Conservation (phyloP, 495 filamentous ascomycete genomes). For the Astrothelium subdiscretum region DNA sequence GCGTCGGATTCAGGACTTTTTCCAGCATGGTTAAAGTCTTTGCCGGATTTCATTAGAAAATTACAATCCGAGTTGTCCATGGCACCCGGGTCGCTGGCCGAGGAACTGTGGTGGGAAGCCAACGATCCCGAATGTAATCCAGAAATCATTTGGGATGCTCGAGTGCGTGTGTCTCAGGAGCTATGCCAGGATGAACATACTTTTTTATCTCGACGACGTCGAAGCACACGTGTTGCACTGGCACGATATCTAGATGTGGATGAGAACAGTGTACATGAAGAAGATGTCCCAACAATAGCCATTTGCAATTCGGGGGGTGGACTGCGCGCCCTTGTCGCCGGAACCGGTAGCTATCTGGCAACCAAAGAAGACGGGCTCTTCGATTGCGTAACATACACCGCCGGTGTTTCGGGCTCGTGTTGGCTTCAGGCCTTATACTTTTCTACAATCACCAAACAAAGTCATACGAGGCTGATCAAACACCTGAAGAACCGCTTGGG, state of each 20-base stretch:
- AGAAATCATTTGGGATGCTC: conserved; percentile 68
- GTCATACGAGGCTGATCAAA: conserved; percentile 55
- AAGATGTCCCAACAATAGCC: conserved; percentile 86
- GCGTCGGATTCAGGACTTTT: conserved; percentile 19
- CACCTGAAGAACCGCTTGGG: conserved; percentile 78
- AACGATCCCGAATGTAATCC: conserved; percentile 72
- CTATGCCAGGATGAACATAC: conserved; percentile 73
- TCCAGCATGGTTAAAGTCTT: conserved; percentile 66
- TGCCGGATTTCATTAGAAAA: conserved; percentile 71
- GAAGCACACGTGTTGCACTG: conserved; percentile 54
- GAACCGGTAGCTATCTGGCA: conserved; percentile 70
- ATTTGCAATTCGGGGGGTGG: conserved; percentile 91
- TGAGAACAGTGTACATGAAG: conserved; percentile 71
- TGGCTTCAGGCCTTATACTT: conserved; percentile 88
- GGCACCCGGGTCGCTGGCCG: conserved; percentile 72
- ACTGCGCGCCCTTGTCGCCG: conserved; percentile 77
- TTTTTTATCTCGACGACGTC: conserved; percentile 55
- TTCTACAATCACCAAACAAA: conserved; percentile 60
- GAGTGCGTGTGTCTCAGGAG: conserved; percentile 67
- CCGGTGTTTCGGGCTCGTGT: conserved; percentile 88
- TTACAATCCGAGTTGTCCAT: conserved; percentile 80
- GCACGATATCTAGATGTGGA: conserved; percentile 69
- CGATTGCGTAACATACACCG: conserved; percentile 87
- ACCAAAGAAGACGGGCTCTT: conserved; percentile 76
- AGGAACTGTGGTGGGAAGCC: conserved; percentile 88